phyloP scores from a whole-genome alignment of 2,329 filamentous ascomycete species.

The Alternaria burnsii region DNA sequence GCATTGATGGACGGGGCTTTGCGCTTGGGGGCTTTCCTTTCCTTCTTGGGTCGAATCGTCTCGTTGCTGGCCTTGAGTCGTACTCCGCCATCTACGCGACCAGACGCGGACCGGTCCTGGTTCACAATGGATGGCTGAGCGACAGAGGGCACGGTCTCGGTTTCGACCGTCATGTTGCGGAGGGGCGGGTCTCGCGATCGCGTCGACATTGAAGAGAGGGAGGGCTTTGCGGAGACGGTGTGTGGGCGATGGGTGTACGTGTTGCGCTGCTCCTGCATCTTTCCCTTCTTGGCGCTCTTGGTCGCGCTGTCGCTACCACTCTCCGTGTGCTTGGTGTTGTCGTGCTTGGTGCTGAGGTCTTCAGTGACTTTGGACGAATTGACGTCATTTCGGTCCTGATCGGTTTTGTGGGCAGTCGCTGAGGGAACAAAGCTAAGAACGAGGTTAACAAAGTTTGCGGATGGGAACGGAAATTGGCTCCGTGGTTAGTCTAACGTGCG shows the following conservation, averaged over 20 bases:
- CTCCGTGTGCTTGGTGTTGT: conserved; percentile 56
- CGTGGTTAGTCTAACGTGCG: conserved; percentile 30
- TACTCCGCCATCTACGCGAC: conserved; percentile 75
- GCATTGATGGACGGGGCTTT: conserved; percentile 77
- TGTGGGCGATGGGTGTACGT: conserved; percentile 54
- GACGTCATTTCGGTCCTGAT: conserved; percentile 55
- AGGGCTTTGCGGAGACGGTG: conserved; percentile 68
- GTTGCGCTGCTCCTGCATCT: conserved; percentile 55
- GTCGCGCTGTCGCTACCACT: conserved; percentile 71
- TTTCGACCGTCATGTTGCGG: conserved; percentile 96
- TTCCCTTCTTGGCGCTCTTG: conserved; percentile 36
- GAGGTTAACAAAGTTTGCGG: conserved; percentile 31
- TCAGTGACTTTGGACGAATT: conserved; percentile 59
- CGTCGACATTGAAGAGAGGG: conserved; percentile 70
- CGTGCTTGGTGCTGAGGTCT: conserved; percentile 55
- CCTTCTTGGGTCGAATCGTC: conserved; percentile 92
- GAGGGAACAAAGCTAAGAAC: conserved; percentile 30
- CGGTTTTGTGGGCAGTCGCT: conserved; percentile 32
- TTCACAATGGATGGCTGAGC: conserved; percentile 78
- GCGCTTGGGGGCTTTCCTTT: conserved; percentile 80
- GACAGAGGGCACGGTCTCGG: conserved; percentile 91
- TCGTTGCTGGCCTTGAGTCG: conserved; percentile 91
- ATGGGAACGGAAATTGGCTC: conserved; percentile 27
- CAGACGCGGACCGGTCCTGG: conserved; percentile 64
- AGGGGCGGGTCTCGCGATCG: conserved; percentile 77